Evolutionary conservation across 2,329 filamentous ascomycete species (phyloP).

Genomic region (Neonectria punicea): DNA sequence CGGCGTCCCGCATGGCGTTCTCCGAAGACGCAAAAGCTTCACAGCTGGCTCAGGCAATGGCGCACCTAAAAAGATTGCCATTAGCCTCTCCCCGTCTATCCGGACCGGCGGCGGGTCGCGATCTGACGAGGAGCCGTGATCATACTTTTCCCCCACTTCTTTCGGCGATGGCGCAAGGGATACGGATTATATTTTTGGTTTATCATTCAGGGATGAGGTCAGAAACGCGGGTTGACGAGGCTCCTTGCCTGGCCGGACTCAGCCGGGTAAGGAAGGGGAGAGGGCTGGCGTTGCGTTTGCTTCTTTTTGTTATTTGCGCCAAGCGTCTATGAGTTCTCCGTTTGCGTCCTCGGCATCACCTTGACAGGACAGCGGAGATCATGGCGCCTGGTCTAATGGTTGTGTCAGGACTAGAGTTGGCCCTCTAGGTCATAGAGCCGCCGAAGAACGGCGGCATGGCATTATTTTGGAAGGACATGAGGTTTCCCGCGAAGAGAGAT

Average conservation of each 20-base stretch:
- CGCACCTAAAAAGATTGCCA: slow-evolving; percentile 66
- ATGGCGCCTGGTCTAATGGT: slow-evolving; percentile 37
- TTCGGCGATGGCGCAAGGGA: slow-evolving; percentile 42
- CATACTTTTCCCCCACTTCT: slow-evolving; percentile 31
- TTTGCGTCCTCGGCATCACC: slow-evolving; percentile 10
- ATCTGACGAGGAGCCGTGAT: slow-evolving; percentile 54
- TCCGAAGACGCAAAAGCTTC: slow-evolving; percentile 54
- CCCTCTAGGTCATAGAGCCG: slow-evolving; percentile 37
- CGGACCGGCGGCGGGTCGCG: slow-evolving; percentile 51
- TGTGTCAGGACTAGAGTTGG: slow-evolving; percentile 33
- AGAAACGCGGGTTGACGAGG: slow-evolving; percentile 26
- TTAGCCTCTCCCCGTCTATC: slow-evolving; percentile 62
- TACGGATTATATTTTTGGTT: slow-evolving; percentile 35
- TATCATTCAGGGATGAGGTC: slow-evolving; percentile 26
- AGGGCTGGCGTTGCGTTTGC: slow-evolving; percentile 41
- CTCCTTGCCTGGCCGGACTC: slow-evolving; percentile 30
- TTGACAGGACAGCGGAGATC: slow-evolving; percentile 14
- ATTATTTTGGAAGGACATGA: slow-evolving; percentile 13
- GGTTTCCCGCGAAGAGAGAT: slow-evolving; percentile 31
- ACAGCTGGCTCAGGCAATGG: slow-evolving; percentile 53
- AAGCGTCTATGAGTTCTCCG: slow-evolving; percentile 29
- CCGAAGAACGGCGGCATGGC: slow-evolving; percentile 33
- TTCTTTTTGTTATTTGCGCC: slow-evolving; percentile 28
- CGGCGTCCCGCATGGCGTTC: slow-evolving; percentile 45
- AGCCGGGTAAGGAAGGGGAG: slow-evolving; percentile 32